Conservation (phyloP, 2,329 filamentous ascomycete species). For the Coniosporium tulheliwenetii region DNA sequence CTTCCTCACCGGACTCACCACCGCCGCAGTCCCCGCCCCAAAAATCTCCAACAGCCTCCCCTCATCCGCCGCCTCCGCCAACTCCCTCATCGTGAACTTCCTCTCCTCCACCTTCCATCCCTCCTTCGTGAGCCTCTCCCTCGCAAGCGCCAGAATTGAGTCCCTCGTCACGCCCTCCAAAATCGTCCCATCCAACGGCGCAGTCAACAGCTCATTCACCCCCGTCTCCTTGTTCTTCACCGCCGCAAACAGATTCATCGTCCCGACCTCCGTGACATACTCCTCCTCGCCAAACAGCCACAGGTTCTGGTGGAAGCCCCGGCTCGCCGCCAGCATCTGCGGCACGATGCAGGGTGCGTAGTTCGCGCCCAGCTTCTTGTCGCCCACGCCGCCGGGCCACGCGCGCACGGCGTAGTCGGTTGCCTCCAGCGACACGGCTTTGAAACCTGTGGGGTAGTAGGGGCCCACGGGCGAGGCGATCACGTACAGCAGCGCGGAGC, state of each 20-base stretch:
- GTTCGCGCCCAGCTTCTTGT: constrained; percentile 97
- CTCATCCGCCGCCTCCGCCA: constrained; percentile 67
- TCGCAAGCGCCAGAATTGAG: constrained; percentile 72
- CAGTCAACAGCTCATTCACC: constrained; percentile 84
- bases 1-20: constrained; percentile 76
- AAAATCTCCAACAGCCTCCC: constrained; percentile 87
- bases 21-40: constrained; percentile 82
- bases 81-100: constrained; percentile 81
- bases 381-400: constrained; percentile 93
- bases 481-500: constrained; percentile 80
- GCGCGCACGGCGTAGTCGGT: constrained; percentile 94
- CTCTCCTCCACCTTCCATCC: constrained; percentile 83
- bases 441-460: constrained; percentile 97
- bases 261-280: constrained; percentile 92
- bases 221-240: constrained; percentile 76
- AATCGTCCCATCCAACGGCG: constrained; percentile 90
- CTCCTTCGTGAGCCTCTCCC: constrained; percentile 66
- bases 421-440: constrained; percentile 86
- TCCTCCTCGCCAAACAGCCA: constrained; percentile 96
- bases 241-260: constrained; percentile 95
- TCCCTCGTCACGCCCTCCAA: constrained; percentile 89
- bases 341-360: constrained; percentile 99
- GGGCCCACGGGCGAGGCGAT: constrained; percentile 94
- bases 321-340: constrained; percentile 76
- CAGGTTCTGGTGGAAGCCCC: constrained; percentile 94